Conservation (phyloP, 495 filamentous ascomycete genomes). For the Hypoxylon lienhwacheense region DNA sequence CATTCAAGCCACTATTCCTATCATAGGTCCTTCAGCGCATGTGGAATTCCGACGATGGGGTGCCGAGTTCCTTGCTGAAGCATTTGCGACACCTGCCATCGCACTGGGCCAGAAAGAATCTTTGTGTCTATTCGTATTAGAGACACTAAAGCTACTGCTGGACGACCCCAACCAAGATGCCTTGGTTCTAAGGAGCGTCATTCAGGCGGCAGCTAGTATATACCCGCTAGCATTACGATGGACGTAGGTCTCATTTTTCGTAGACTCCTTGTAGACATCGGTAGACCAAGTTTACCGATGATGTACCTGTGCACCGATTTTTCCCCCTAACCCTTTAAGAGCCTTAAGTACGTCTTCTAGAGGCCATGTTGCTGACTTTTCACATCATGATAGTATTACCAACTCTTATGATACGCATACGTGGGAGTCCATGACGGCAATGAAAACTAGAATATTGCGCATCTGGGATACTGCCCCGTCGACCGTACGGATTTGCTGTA, state of each 20-base stretch:
- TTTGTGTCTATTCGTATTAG: slow-evolving; percentile 69
- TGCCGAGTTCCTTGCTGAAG: slow-evolving; percentile 92
- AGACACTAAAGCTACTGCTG: slow-evolving; percentile 71
- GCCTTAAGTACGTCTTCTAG: slow-evolving; percentile 17
- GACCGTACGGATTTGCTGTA: slow-evolving; percentile 84
- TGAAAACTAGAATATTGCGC: slow-evolving; percentile 84
- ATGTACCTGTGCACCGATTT: slow-evolving; percentile 18
- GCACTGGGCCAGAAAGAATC: slow-evolving; percentile 72
- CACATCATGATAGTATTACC: slow-evolving; percentile 64
- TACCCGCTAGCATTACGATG: slow-evolving; percentile 90
- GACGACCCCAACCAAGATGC: slow-evolving; percentile 72
- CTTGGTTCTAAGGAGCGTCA: slow-evolving; percentile 74
- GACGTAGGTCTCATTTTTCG: slow-evolving; percentile 69
- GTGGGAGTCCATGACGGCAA: slow-evolving; percentile 85
- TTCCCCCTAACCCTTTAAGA: slow-evolving; percentile 9
- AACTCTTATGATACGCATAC: slow-evolving; percentile 74
- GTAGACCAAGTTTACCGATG: slow-evolving; percentile 12
- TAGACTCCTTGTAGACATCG: slow-evolving; percentile 35
- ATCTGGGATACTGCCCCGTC: slow-evolving; percentile 82
- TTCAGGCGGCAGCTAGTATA: slow-evolving; percentile 84
- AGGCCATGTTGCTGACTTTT: slow-evolving; percentile 38
- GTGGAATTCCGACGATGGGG: slow-evolving; percentile 93
- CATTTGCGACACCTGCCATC: slow-evolving; percentile 84
- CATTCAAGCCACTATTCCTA: slow-evolving; percentile 83
- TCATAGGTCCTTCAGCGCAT: slow-evolving; percentile 72